A percentile compares a stretch with the other conserved stretches of the same genome.
Conservation (phyloP, 225 moss, liverwort and hornwort genomes). For the Marchantia polymorpha region DNA sequence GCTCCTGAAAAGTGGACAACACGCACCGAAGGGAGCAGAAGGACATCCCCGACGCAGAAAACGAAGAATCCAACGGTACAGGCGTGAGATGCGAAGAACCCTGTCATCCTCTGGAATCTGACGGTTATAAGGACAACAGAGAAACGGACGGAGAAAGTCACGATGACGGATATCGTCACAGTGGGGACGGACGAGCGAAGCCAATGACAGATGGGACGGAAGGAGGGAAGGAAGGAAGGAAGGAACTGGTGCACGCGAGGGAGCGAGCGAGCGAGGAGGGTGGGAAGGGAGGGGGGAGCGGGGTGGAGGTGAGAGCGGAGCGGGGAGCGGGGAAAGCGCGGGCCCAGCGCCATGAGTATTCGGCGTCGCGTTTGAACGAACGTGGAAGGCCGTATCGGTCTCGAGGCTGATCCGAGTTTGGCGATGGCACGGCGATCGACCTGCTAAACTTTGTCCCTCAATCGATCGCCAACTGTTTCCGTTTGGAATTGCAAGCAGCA, state of each 20-base stretch:
- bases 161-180: background rate
- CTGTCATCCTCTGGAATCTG: background rate
- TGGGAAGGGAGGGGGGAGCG: background rate
- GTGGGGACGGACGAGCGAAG: background rate
- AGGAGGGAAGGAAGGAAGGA: background rate
- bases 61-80: background rate
- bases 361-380: background rate
- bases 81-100: constrained; percentile 4
- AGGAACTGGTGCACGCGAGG: background rate
- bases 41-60: too few relatives aligned
- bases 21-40: too few relatives aligned
- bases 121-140: background rate
- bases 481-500: background rate
- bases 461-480: background rate
- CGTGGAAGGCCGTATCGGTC: background rate
- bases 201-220: background rate
- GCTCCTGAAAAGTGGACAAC: too few relatives aligned
- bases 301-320: background rate
- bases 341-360: background rate
- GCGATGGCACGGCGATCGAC: background rate
- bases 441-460: background rate
- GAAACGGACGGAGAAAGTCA: background rate
- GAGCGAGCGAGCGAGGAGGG: background rate
- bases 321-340: constrained; percentile 5
- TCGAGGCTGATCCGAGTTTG: background rate